phyloP scores from a whole-genome alignment of 768 basidiomycete genomes.

The Leucosporidium yakuticum region DNA sequence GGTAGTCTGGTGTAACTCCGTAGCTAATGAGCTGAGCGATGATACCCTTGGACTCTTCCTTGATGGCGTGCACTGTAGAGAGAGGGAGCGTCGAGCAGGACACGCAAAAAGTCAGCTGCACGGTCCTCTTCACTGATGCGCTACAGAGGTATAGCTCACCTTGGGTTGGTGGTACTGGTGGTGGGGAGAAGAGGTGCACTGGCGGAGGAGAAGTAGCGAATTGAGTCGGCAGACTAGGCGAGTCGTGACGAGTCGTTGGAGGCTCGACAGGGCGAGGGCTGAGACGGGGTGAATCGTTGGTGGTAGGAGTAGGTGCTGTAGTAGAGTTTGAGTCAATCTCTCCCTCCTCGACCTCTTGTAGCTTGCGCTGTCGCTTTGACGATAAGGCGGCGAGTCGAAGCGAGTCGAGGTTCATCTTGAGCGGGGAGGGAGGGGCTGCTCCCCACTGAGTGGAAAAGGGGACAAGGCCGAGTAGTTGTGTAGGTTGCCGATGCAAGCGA shows the following conservation, averaged over 20 bases:
- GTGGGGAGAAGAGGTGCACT: no score
- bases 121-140: no score
- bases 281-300: no score
- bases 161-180: no score
- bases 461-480: no score
- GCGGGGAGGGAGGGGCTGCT: not conserved
- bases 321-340: conserved; percentile 10
- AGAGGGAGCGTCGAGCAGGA: not conserved
- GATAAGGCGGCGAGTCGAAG: conserved; percentile 16
- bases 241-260: no score
- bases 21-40: conserved; percentile 25
- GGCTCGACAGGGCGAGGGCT: no score
- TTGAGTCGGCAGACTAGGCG: no score
- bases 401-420: conserved; percentile 20
- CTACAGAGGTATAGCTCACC: no score
- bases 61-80: conserved; percentile 8
- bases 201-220: no score
- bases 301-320: no score
- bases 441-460: conserved; percentile 1
- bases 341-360: conserved; percentile 17
- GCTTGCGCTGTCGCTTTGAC: conserved; percentile 25
- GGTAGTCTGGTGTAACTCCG: conserved; percentile 25
- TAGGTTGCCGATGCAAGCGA: no score
- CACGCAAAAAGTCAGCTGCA: not conserved
- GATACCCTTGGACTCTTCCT: conserved; percentile 22